Base-by-base conservation (phyloP, 1,284 basidiomycete genomes). In the Naganishia sp. region DNA sequence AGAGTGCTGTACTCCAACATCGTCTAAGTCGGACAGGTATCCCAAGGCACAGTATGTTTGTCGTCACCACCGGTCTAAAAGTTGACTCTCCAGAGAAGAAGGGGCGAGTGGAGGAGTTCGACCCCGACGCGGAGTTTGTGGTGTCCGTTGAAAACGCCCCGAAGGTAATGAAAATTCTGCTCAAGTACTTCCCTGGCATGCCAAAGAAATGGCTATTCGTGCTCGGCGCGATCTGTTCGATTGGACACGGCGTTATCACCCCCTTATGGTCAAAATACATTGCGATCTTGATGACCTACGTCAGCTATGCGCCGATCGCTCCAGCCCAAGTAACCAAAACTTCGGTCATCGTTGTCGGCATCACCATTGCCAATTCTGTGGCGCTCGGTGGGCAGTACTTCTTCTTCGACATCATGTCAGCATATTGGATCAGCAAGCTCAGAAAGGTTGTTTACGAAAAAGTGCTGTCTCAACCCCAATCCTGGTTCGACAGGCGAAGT, bases 261-360 rank as follows among this genome's bases (percentile, higher is more conserved):
- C 95, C 95, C 0, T 72, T 95, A 52, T 99, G 98, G 83, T 94
- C 94, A 0, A 92, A 85, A 81, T 84, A 93, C 70, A 87, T 98
- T 68, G 90, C 92, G 13, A 85, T 85, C 39, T 85, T 98, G 31
- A 85, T 98, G 72, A 86, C 86, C 72, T 85, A 89, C 69, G 88
- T 91, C 56, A 90, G 90, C 25, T 83, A 83, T 36, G 90, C 89
- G 53, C 88, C 87, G 0, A 78, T 82, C 6, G 80, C 88, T 72
- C 77, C 65, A 3, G 86, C 86, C 9, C 85, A 82, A 1, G 83
- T 92, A 70, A 85, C 89, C 0, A 65, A 63, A 13, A 75, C 73
- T 49, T 78, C 78, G 6, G 65, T 80, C 6, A 74, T 81, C 66
- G 79, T 87, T 4, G 84, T 96, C 36, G 84, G 85, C 7, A 79